Percentiles rank a stretch among this genome's conserved stretches.
phyloP scores from a whole-genome alignment of 768 basidiomycete genomes.

The Psilocybe sp. region DNA sequence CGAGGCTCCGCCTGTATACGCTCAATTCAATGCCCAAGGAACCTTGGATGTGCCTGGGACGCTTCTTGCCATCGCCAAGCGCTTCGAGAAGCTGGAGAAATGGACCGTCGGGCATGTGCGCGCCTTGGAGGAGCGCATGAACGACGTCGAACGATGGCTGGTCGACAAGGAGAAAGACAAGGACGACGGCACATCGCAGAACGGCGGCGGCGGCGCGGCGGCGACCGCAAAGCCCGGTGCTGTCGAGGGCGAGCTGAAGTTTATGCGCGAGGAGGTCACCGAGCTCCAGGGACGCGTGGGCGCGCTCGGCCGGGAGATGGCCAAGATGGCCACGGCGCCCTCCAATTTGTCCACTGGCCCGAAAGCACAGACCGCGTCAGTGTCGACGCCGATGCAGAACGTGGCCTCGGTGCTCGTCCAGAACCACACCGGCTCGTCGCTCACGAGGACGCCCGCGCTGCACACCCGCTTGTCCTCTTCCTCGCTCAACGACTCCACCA shows the following conservation, averaged over 20 bases:
- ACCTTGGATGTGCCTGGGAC: slow-evolving; percentile 75
- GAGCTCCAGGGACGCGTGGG: slow-evolving; percentile 76
- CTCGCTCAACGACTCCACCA: slow-evolving; percentile 62
- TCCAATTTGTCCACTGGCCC: slow-evolving; percentile 50
- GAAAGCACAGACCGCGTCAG: slow-evolving; percentile 41
- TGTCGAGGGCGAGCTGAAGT: slow-evolving; percentile 41
- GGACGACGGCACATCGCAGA: slow-evolving; percentile 25
- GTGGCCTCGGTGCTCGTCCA: slow-evolving; percentile 44
- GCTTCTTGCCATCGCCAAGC: slow-evolving; percentile 67
- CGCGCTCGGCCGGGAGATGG: slow-evolving; percentile 78
- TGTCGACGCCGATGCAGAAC: slow-evolving; percentile 43
- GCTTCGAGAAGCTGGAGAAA: slow-evolving; percentile 87
- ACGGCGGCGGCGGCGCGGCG: slow-evolving; percentile 14
- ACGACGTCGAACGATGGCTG: slow-evolving; percentile 87
- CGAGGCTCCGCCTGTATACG: slow-evolving; percentile 70
- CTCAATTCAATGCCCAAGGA: slow-evolving; percentile 70
- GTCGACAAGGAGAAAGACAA: slow-evolving; percentile 81
- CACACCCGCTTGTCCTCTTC: slow-evolving; percentile 34
- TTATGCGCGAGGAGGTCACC: slow-evolving; percentile 64
- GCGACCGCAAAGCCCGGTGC: slow-evolving; percentile 2
- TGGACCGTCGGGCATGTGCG: slow-evolving; percentile 89
- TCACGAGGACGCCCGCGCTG: slow-evolving; percentile 29
- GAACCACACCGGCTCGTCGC: slow-evolving; percentile 22
- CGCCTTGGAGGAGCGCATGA: slow-evolving; percentile 88
- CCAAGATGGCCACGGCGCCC: slow-evolving; percentile 57